These are phyloP conservation scores for Geranium brycei DNA, from an alignment of 345 rosid genomes.

Conservation along the genomic window DNA sequence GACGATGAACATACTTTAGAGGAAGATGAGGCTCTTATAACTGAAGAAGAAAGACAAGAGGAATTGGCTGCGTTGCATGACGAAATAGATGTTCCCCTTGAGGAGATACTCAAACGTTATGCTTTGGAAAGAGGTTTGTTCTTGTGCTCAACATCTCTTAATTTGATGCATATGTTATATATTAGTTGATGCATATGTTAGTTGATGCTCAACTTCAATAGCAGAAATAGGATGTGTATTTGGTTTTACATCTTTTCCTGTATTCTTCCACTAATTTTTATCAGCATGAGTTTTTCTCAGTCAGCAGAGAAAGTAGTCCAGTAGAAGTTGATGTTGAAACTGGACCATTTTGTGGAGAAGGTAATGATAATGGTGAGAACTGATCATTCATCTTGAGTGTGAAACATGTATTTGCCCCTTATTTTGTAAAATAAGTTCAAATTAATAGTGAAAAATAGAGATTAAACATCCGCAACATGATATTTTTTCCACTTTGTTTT, in stretches of 20 bases:
- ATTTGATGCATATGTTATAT: neutral
- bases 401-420: neutral
- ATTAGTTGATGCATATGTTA: neutral
- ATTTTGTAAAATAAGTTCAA: no score
- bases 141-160: neutral
- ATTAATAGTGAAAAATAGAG: neutral
- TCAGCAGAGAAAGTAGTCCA: neutral
- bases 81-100: slow-evolving; percentile 80
- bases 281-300: neutral
- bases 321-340: neutral
- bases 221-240: neutral
- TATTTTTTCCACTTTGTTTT: neutral
- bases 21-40: slow-evolving; percentile 84
- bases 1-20: slow-evolving; percentile 92
- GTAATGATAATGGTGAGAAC: neutral
- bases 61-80: slow-evolving; percentile 75
- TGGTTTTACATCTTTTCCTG: neutral
- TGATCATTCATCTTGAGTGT: neutral
- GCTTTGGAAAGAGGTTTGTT: slow-evolving; percentile 34
- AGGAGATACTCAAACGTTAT: slow-evolving; percentile 70
- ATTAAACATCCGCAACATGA: neutral
- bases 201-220: neutral
- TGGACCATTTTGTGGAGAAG: neutral
- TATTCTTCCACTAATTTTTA: neutral
- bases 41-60: slow-evolving; percentile 74